A percentile compares a stretch with the other conserved stretches of the same genome.
Evolutionary conservation across 306 rosid species (phyloP).

Genomic region (Acacia melanoxylon): DNA sequence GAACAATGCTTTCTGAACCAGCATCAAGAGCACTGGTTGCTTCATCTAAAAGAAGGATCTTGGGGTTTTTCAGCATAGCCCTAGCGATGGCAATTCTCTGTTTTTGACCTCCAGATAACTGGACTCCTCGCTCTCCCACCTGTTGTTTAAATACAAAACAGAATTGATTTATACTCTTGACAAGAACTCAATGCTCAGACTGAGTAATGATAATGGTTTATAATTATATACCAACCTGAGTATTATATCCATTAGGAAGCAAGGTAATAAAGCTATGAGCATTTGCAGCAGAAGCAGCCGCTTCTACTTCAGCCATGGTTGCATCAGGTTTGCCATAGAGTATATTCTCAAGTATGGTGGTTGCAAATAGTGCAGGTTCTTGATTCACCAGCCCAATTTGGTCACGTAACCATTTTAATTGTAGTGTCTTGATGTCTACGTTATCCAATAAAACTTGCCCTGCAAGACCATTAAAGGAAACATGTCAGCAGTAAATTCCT

Average conservation of each 20-base stretch:
- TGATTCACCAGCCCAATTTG: conserved; percentile 98
- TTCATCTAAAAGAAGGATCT: conserved; percentile 92
- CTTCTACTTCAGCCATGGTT: conserved; percentile 89
- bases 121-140: conserved; percentile 98
- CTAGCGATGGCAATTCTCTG: conserved; percentile 98
- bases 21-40: conserved; percentile 99
- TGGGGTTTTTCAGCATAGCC: conserved; percentile 95
- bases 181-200: background rate
- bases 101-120: conserved; percentile 94
- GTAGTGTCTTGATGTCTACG: conserved; percentile 80
- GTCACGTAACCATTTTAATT: conserved; percentile 88
- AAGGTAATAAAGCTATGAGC: conserved; percentile 90
- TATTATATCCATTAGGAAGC: conserved; percentile 88
- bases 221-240: conserved; percentile 59
- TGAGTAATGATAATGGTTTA: background rate
- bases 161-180: conserved; percentile 1
- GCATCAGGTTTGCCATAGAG: conserved; percentile 91
- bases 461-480: conserved; percentile 36
- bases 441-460: conserved; percentile 84
- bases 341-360: conserved; percentile 91
- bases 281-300: conserved; percentile 85
- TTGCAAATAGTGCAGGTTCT: conserved; percentile 97
- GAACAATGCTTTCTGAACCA: conserved; percentile 95
- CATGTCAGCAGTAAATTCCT: background rate
- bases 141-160: conserved; percentile 22